phyloP scores from a whole-genome alignment of 2,329 filamentous ascomycete genomes.

The Colletotrichum sp. region DNA sequence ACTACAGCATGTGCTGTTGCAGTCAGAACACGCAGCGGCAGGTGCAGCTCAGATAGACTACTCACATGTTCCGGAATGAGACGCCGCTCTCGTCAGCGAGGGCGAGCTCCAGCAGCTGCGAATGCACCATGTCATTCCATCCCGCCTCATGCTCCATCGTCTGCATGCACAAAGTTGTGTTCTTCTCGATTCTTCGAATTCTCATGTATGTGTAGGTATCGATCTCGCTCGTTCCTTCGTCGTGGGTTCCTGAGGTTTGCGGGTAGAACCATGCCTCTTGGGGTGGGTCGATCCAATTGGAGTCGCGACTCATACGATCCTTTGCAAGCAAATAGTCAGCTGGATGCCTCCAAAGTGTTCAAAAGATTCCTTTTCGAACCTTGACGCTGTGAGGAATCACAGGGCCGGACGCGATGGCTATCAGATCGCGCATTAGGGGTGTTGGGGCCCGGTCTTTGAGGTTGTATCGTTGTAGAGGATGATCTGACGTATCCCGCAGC shows the following conservation, averaged over 20 bases:
- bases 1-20: background rate
- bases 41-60: too few species aligned
- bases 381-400: background rate
- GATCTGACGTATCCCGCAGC: background rate
- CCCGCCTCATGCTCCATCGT: background rate
- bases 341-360: background rate
- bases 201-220: background rate
- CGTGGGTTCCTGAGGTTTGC: background rate
- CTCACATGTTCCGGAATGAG: background rate
- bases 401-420: background rate
- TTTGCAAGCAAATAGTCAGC: background rate
- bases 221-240: background rate
- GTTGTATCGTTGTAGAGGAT: background rate
- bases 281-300: background rate
- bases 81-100: background rate
- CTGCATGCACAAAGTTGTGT: constrained; percentile 6
- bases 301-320: background rate
- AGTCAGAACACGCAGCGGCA: background rate
- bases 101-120: background rate
- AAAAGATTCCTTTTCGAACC: background rate
- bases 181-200: background rate
- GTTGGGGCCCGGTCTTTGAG: background rate
- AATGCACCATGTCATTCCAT: background rate
- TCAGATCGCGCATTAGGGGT: background rate
- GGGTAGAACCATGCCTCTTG: background rate